Base-by-base conservation (phyloP, 83 land plant species). In the Isoetes engelmannii region DNA sequence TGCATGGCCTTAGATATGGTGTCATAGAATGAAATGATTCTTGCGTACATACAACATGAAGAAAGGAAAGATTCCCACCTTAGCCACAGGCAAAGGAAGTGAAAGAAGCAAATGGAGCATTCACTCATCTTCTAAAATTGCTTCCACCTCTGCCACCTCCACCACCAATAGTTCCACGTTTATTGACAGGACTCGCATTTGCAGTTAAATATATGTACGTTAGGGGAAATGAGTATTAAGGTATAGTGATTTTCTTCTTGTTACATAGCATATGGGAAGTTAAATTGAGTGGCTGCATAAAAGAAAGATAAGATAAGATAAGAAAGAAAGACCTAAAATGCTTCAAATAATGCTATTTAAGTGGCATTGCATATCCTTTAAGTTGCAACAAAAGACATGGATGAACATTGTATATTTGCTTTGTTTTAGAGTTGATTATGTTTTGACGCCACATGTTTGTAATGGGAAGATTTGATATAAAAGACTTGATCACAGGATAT, bases 401-500 rank as follows among this genome's bases (percentile, higher is more conserved):
- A 15, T n/a, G n/a, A 51, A 10, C 12, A 51, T 8, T 43, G 70
- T 53, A 49, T 19, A 48, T 48, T 69, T 12, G 43, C 47, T 73
- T 65, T 20, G 12, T 71, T 72, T 55, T 48, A 18, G 12, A 45
- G 15, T 8, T 19, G 8, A 45, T 44, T 21, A 20, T 71, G 4
- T 18, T 51, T 49, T 51, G 65, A 4, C 37, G 37, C 37, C 37
- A 28, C 9, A 37, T 19, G 69, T 48, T 18, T 62, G 28, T 7
- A 12, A 9, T 74, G 60, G 10, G 15, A 85, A 90, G 96, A 69
- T 90, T 87, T 72, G 87, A 90, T 63, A 69, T 90, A 43, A 82
- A 81, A 57, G 96, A 92, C 8, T 67, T 66, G 65, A 82, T 87
- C 55, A 85, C 92, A 53, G 92, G 96, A 6, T 90, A 87, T 76